Evolutionary conservation across 1,139 yeast genomes (phyloP), one percentile per base, ranked within the genome.

Genomic region (Debaryomyces subglobosus): DNA sequence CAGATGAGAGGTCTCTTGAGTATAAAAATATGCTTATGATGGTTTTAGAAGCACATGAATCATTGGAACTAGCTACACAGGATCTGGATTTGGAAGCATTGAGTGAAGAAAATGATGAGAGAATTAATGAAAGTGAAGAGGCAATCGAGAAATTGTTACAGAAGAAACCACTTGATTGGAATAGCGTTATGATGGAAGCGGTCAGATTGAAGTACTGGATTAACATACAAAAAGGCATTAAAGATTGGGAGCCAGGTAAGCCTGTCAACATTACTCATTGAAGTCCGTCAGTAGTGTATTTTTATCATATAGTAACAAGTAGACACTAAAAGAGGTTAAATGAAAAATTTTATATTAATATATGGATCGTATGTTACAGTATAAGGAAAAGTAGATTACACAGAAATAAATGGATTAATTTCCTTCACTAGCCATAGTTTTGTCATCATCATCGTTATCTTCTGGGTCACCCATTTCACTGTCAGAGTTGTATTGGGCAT

Each of bases 141-240:
- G 50, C 49, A 3, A 65, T 79, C 27, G 69, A 72, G 12, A 24
- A 50, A 10, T 51, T 70, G n/a, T 51, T 74, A 24, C 49, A 58
- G 10, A 57, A 62, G 1, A 61, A 77, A 2, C 82, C 78, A 20
- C 51, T 64, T 1, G 72, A 82, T 47, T 79, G 85, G 75, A 79
- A 81, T 20, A 61, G 64, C 1, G 86, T 95, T 23, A 81, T 86
- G 50, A 68, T 79, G 51, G 84, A 84, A 51, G 86, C 96, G 1
- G 81, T 90, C 25, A 79, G 81, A 54, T 69, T 94, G 53, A 89
- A 89, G 62, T 94, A 91, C 63, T 92, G 97, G 96, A 79, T 78
- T 43, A 91, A 89, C 61, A 83, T 92, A 38, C 82, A 82, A 45
- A 79, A 78, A 43, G 92, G 89, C 4, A 79, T 91, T 41, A 82